These are phyloP conservation scores for Leccinum huronense DNA, from an alignment of 1,284 basidiomycete genomes.

Conservation along the genomic window DNA sequence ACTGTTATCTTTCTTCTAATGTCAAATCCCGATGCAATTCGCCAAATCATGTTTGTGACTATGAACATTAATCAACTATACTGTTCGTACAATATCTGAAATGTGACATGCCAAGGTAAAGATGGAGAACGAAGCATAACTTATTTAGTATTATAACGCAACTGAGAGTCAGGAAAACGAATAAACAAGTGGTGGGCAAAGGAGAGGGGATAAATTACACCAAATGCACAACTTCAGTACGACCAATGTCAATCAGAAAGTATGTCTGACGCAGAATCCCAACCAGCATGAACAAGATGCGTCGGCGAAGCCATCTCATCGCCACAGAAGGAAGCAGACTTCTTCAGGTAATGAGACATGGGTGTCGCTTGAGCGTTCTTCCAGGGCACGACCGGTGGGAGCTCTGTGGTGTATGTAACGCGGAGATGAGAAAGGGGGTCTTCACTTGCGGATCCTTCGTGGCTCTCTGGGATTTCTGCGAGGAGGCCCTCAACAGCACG, in stretches of 20 bases:
- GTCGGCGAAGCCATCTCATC: slow-evolving; percentile 42
- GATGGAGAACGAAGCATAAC: slow-evolving; percentile 23
- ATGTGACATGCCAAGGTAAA: slow-evolving; percentile 14
- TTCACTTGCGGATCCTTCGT: slow-evolving; percentile 34
- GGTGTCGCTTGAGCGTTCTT: slow-evolving; percentile 40
- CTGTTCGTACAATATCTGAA: slow-evolving; percentile 31
- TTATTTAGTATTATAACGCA: slow-evolving; percentile 33
- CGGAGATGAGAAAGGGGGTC: slow-evolving; percentile 39
- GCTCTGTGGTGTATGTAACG: slow-evolving; percentile 37
- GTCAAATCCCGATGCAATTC: slow-evolving; percentile 17
- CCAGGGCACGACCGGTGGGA: slow-evolving; percentile 41
- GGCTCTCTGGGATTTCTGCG: slow-evolving; percentile 33
- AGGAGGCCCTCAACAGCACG: slow-evolving; percentile 36
- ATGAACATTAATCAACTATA: slow-evolving; percentile 37
- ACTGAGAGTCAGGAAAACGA: slow-evolving; percentile 25
- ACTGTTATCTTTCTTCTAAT: slow-evolving; percentile 25
- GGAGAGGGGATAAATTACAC: slow-evolving; percentile 31
- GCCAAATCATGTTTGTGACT: slow-evolving; percentile 24
- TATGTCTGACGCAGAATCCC: slow-evolving; percentile 54
- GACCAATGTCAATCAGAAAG: slow-evolving; percentile 33
- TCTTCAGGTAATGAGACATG: slow-evolving; percentile 39
- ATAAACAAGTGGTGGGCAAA: slow-evolving; percentile 13
- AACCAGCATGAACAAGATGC: slow-evolving; percentile 54
- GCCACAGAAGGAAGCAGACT: slow-evolving; percentile 40
- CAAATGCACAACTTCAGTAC: slow-evolving; percentile 8